Percentiles rank a stretch among this genome's conserved stretches.
phyloP scores from a whole-genome alignment of 495 filamentous ascomycete genomes.

The Halenospora varia region DNA sequence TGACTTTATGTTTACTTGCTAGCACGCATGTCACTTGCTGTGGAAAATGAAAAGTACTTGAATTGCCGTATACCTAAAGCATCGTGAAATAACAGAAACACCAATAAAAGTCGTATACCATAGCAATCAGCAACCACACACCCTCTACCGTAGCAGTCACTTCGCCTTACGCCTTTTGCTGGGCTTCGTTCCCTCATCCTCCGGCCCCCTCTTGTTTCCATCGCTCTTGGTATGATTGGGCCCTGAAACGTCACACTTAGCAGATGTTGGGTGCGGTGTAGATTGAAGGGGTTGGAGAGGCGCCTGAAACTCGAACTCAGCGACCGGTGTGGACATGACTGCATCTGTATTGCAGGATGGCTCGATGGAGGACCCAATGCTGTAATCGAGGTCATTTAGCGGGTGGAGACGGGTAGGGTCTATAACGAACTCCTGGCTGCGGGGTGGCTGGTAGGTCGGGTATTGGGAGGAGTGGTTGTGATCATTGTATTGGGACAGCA shows the following conservation, averaged over 20 bases:
- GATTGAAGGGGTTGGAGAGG: neutral
- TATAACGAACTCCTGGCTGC: neutral
- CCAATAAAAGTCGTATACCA: neutral
- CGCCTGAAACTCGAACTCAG: neutral
- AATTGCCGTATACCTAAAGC: neutral
- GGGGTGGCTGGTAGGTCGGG: neutral
- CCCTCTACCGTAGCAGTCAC: neutral
- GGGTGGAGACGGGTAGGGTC: too few species aligned
- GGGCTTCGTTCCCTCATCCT: conserved; percentile 3
- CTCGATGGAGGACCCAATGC: too few species aligned
- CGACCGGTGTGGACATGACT: conserved; percentile 4
- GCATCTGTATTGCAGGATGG: neutral
- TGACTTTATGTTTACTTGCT: too few species aligned
- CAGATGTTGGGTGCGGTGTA: neutral
- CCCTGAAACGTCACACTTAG: neutral
- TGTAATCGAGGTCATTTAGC: too few species aligned
- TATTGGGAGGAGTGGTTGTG: conserved; percentile 4
- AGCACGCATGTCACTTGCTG: too few species aligned
- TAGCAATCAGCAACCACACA: neutral
- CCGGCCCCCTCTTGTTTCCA: neutral
- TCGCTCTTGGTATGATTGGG: neutral
- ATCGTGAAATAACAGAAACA: neutral
- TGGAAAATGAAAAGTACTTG: too few species aligned
- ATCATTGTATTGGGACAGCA: conserved; percentile 5
- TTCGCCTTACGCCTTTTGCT: conserved; percentile 7